Percentiles rank a stretch among this genome's conserved stretches.
phyloP scores from a whole-genome alignment of 352 stramenopile genomes.

The Globisporangium okanoganense region DNA sequence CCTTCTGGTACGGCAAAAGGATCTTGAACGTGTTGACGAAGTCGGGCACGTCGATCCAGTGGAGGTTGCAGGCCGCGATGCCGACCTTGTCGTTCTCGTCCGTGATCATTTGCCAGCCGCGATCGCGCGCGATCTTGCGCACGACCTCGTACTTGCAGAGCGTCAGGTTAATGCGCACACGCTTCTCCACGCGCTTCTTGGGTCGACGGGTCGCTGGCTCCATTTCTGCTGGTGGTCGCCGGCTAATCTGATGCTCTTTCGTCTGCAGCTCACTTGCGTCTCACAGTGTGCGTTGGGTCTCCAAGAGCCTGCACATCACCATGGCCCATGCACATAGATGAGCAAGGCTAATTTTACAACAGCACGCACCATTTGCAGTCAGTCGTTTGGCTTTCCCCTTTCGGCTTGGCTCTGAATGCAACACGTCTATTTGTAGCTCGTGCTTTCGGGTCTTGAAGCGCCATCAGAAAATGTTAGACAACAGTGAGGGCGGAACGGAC shows the following conservation, averaged over 20 bases:
- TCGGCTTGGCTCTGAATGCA: neutral
- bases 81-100: constrained; percentile 68
- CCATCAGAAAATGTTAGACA: too few relatives aligned
- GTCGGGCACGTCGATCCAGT: constrained; percentile 94
- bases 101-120: constrained; percentile 69
- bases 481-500: neutral
- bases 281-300: neutral
- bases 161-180: constrained; percentile 68
- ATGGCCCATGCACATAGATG: neutral
- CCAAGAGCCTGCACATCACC: neutral
- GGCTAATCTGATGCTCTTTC: neutral
- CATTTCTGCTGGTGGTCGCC: neutral
- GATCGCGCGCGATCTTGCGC: constrained; percentile 68
- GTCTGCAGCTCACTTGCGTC: neutral
- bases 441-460: neutral
- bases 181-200: constrained; percentile 36
- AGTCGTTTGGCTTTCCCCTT: neutral
- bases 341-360: neutral
- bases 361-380: neutral
- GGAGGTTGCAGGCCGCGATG: constrained; percentile 83
- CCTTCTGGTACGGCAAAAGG: constrained; percentile 90
- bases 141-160: constrained; percentile 82
- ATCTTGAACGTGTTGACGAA: constrained; percentile 88
- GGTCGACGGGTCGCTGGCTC: neutral
- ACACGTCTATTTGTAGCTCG: constrained; percentile 5